Conservation (phyloP, 1,284 basidiomycete species). For the Taiwanofungus camphoratus region DNA sequence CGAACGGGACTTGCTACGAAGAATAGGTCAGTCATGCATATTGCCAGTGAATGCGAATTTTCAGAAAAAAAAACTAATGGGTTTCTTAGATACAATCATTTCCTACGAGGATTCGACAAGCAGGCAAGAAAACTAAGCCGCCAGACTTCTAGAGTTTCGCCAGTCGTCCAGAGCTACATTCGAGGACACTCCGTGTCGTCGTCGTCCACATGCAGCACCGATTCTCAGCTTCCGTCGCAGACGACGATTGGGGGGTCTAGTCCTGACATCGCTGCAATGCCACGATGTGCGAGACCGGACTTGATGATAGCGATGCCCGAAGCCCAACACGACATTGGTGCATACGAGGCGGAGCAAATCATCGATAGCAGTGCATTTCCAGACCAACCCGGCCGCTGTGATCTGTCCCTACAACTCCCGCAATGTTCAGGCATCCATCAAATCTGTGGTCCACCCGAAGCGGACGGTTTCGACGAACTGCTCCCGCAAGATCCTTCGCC, state of each 20-base stretch:
- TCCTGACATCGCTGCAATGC: neutral
- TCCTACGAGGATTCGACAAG: constrained; percentile 17
- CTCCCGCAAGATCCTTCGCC: neutral
- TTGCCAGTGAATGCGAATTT: neutral
- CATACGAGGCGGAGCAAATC: constrained; percentile 4
- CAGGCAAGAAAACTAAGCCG: constrained; percentile 10
- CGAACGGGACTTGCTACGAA: constrained; percentile 54
- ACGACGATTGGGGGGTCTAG: neutral
- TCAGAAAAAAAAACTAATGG: too few relatives aligned
- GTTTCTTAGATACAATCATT: constrained; percentile 18
- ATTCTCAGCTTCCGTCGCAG: neutral
- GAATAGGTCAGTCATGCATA: constrained; percentile 37
- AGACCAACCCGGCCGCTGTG: constrained; percentile 6
- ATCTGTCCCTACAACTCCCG: constrained; percentile 6
- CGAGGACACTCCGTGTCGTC: constrained; percentile 10
- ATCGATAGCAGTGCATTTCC: constrained; percentile 7
- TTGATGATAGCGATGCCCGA: constrained; percentile 2
- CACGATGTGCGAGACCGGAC: constrained; percentile 9
- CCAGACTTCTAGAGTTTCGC: constrained; percentile 12
- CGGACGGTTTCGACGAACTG: constrained; percentile 10
- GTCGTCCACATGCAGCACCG: neutral
- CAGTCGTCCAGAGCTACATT: constrained; percentile 10
- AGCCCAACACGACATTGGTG: too few relatives aligned
- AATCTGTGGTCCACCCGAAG: constrained; percentile 13
- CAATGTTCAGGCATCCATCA: constrained; percentile 8